A percentile compares a stretch with the other conserved stretches of the same genome.
Evolutionary conservation across 371 early-diverging fungal species (phyloP).

Genomic region (Actinomortierella ambigua): DNA sequence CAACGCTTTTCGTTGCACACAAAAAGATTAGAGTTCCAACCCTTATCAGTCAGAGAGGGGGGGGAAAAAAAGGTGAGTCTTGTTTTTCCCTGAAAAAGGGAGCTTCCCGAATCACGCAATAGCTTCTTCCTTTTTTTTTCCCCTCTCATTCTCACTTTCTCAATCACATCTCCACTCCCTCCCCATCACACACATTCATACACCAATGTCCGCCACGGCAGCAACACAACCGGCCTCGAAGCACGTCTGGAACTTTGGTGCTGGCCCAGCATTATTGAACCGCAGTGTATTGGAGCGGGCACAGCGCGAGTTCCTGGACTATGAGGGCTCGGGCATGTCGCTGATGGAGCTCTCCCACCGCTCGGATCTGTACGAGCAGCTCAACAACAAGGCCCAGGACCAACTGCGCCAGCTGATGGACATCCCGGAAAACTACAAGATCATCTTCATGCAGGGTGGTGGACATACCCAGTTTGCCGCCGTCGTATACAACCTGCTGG

Average conservation of each 20-base stretch:
- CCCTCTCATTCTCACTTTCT: no score
- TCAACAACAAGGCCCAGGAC: constrained; percentile 73
- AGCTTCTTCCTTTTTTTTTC: no score
- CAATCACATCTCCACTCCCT: no score
- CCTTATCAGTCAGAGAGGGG: no score
- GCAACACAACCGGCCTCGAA: no score
- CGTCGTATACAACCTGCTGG: constrained; percentile 86
- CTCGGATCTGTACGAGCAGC: constrained; percentile 76
- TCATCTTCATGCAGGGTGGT: constrained; percentile 96
- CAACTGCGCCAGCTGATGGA: constrained; percentile 71
- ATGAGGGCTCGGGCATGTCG: constrained; percentile 79
- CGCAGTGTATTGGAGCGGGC: constrained; percentile 79
- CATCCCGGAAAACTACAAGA: constrained; percentile 87
- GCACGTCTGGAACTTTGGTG: constrained; percentile 82
- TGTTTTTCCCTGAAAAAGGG: no score
- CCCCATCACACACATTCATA: no score
- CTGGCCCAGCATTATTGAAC: constrained; percentile 93
- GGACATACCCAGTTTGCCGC: constrained; percentile 93
- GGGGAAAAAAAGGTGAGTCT: no score
- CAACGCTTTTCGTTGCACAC: no score
- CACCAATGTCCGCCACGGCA: no score
- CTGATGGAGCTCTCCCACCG: constrained; percentile 97
- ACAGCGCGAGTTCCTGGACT: constrained; percentile 81
- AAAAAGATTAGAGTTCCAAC: no score
- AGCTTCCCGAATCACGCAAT: no score